Percentiles rank a stretch among this genome's conserved stretches.
Conservation (phyloP, 495 filamentous ascomycete genomes). For the Xylaria venustula region DNA sequence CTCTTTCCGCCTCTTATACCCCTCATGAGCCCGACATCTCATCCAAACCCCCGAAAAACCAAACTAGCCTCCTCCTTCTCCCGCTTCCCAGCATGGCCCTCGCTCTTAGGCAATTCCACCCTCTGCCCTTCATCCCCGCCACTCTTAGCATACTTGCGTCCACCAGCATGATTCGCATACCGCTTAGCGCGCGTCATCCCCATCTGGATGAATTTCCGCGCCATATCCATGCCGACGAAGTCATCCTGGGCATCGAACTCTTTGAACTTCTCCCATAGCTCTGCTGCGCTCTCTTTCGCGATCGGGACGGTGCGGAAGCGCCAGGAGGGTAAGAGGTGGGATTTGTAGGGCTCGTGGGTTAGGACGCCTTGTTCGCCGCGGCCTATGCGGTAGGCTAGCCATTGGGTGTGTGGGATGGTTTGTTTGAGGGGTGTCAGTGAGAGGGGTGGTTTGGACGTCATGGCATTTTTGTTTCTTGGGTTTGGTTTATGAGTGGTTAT, state of each 20-base stretch:
- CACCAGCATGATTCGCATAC: constrained; percentile 52
- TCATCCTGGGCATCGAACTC: constrained; percentile 41
- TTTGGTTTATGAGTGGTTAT: background rate
- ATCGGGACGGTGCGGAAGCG: constrained; percentile 46
- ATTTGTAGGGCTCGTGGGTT: constrained; percentile 56
- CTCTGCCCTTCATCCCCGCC: background rate
- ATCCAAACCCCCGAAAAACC: constrained; percentile 36
- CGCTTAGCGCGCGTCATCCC: constrained; percentile 52
- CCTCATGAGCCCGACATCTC: constrained; percentile 37
- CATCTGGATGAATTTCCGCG: constrained; percentile 55
- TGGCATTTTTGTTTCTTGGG: background rate
- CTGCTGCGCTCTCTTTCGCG: constrained; percentile 35
- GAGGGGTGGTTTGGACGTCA: background rate
- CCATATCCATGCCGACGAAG: constrained; percentile 56
- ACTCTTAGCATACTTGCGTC: constrained; percentile 43
- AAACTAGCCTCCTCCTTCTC: constrained; percentile 27
- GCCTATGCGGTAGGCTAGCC: constrained; percentile 48
- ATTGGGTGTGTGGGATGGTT: background rate
- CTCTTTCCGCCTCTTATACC: constrained; percentile 39
- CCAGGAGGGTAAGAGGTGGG: constrained; percentile 48
- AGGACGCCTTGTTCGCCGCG: constrained; percentile 54
- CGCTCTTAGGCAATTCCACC: constrained; percentile 24
- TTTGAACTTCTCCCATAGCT: constrained; percentile 40
- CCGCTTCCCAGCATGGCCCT: constrained; percentile 20
- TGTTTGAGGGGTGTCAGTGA: background rate